Evolutionary conservation across 805 yeast species (phyloP).

Genomic region (Kazachstania kunashirensis): DNA sequence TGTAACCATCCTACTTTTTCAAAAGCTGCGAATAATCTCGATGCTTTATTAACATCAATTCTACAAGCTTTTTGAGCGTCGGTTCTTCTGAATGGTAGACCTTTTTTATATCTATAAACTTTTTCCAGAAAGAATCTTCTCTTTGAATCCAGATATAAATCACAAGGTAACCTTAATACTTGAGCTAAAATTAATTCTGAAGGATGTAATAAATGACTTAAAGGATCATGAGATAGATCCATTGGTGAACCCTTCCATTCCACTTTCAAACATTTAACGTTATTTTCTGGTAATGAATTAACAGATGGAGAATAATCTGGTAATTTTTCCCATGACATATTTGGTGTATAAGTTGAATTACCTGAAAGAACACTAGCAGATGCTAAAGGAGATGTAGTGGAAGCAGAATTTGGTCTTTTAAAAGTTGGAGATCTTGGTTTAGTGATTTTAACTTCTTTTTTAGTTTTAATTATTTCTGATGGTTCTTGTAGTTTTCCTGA

Average conservation of each 20-base stretch:
- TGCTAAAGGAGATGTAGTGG: constrained; percentile 23
- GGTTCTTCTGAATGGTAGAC: constrained; percentile 80
- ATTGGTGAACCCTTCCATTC: constrained; percentile 98
- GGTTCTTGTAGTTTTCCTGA: neutral
- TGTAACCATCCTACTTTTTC: constrained; percentile 87
- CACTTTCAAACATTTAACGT: constrained; percentile 62
- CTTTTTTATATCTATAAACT: constrained; percentile 57
- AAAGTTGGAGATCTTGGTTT: constrained; percentile 22
- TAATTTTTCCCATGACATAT: constrained; percentile 52
- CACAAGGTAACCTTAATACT: constrained; percentile 74
- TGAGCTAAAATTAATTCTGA: constrained; percentile 82
- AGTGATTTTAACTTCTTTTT: neutral
- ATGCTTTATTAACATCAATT: constrained; percentile 91
- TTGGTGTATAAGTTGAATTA: constrained; percentile 28
- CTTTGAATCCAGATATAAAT: constrained; percentile 67
- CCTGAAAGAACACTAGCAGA: constrained; percentile 19
- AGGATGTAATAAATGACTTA: constrained; percentile 65
- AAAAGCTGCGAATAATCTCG: constrained; percentile 77
- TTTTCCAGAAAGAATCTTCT: constrained; percentile 81
- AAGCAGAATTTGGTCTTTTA: constrained; percentile 15
- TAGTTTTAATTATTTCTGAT: neutral
- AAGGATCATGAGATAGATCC: constrained; percentile 74
- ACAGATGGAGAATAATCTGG: constrained; percentile 73
- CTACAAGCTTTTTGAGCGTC: constrained; percentile 96
- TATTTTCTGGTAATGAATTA: constrained; percentile 49